Conservation (phyloP, 495 filamentous ascomycete genomes). For the Collariella sp. region DNA sequence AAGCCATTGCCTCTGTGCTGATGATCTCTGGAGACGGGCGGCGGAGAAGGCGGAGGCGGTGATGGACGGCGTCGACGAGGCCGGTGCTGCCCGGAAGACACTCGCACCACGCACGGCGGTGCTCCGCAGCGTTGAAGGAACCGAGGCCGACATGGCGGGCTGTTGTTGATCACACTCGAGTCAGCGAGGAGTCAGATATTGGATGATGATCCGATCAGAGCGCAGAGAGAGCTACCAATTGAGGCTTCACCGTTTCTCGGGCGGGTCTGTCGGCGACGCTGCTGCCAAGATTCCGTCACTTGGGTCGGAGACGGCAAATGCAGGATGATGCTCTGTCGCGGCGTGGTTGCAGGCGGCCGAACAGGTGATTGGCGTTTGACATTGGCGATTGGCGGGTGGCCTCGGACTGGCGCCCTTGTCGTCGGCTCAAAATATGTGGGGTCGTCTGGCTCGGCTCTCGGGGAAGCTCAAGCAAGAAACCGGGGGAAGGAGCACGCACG, state of each 20-base stretch:
- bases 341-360: background rate
- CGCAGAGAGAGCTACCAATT: no score
- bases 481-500: background rate
- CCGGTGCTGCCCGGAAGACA: constrained; percentile 2
- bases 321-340: background rate
- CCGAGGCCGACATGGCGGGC: constrained; percentile 20
- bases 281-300: background rate
- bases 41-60: background rate
- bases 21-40: background rate
- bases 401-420: background rate
- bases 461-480: no score
- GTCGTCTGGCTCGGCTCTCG: no score
- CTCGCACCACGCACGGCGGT: constrained; percentile 13
- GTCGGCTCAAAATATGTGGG: no score
- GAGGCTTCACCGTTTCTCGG: background rate
- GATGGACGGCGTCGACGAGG: constrained; percentile 3
- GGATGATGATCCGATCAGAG: no score
- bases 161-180: background rate
- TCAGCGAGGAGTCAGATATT: background rate
- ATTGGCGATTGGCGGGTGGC: background rate
- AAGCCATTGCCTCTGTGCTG: background rate
- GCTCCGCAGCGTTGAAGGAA: constrained; percentile 11
- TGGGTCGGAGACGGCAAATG: background rate
- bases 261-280: background rate
- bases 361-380: background rate